A percentile compares a stretch with the other conserved stretches of the same genome.
phyloP scores from a whole-genome alignment of 2,329 filamentous ascomycete genomes.

The Periconia sp. region DNA sequence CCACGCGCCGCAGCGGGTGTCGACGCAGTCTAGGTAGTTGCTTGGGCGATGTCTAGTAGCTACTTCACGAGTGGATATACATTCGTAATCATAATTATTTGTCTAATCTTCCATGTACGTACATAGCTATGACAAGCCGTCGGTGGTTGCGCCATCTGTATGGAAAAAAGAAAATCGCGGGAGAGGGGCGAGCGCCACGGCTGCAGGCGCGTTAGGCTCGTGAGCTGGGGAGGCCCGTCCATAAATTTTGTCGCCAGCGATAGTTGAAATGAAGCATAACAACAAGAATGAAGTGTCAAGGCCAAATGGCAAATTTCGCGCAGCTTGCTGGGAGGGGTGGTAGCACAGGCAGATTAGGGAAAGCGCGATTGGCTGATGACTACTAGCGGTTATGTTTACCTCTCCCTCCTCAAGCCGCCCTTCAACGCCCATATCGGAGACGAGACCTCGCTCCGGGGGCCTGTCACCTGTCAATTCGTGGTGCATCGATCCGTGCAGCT shows the following conservation, averaged over 20 bases:
- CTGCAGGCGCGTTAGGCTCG: not conserved
- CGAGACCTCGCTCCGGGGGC: constrained; percentile 25
- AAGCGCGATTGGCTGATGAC: constrained; percentile 45
- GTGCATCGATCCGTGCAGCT: constrained; percentile 28
- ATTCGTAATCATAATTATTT: constrained; percentile 10
- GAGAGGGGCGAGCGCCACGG: too few species aligned
- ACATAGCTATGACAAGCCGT: constrained; percentile 1
- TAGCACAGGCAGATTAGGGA: constrained; percentile 37
- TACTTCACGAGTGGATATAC: constrained; percentile 5
- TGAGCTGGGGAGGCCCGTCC: too few species aligned
- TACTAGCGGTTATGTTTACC: constrained; percentile 44
- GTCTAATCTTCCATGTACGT: constrained; percentile 11
- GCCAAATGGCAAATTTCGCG: too few species aligned
- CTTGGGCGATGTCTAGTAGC: constrained; percentile 1
- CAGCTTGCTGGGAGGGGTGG: too few species aligned
- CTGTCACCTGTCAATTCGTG: constrained; percentile 30
- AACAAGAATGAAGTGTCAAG: too few species aligned
- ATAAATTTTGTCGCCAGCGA: too few species aligned
- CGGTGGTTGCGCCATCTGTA: constrained; percentile 10
- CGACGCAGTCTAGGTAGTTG: constrained; percentile 15
- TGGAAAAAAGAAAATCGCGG: not conserved
- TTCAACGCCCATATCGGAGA: constrained; percentile 31
- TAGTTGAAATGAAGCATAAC: constrained; percentile 6
- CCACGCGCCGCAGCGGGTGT: constrained; percentile 18
- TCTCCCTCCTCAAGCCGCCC: constrained; percentile 31